Conservation (phyloP, 2,329 filamentous ascomycete species). For the Basipetospora chlamydospora region DNA sequence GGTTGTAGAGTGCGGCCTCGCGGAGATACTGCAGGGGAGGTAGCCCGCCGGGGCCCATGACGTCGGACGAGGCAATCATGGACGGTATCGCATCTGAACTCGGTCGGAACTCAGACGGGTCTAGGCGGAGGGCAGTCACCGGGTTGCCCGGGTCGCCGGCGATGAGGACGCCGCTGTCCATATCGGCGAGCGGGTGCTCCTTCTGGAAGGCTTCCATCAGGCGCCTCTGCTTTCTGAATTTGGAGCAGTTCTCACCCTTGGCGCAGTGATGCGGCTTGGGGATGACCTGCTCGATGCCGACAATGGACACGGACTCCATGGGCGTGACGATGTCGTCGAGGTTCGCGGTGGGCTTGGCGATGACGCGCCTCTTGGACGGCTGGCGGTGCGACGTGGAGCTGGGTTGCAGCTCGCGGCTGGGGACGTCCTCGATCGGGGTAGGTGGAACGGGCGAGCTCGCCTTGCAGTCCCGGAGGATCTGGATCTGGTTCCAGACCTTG, state of each 20-base stretch:
- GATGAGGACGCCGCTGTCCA: constrained; percentile 49
- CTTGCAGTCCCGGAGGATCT: constrained; percentile 45
- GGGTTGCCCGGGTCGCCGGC: constrained; percentile 69
- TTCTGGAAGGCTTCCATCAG: constrained; percentile 61
- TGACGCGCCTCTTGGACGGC: background rate
- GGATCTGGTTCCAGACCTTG: constrained; percentile 67
- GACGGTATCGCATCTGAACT: constrained; percentile 66
- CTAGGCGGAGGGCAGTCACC: constrained; percentile 33
- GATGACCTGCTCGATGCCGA: constrained; percentile 78
- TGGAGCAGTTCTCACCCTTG: constrained; percentile 75
- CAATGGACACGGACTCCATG: constrained; percentile 75
- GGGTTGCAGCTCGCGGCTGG: constrained; percentile 31
- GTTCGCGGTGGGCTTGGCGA: background rate
- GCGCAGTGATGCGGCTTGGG: constrained; percentile 73
- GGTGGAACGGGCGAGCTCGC: constrained; percentile 36
- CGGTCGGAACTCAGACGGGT: constrained; percentile 22
- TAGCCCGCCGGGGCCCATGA: constrained; percentile 55
- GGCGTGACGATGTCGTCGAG: constrained; percentile 56
- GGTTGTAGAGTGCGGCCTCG: constrained; percentile 39
- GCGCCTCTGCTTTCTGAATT: constrained; percentile 67
- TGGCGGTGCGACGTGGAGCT: constrained; percentile 20
- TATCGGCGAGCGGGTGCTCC: constrained; percentile 51
- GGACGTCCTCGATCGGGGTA: constrained; percentile 47
- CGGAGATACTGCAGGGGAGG: constrained; percentile 57
- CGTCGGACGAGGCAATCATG: constrained; percentile 79